Percentiles rank a stretch among this genome's conserved stretches.
These are phyloP conservation scores for Scheffersomyces segobiensis DNA, from an alignment of 1,139 yeast species.

Conservation along the genomic window DNA sequence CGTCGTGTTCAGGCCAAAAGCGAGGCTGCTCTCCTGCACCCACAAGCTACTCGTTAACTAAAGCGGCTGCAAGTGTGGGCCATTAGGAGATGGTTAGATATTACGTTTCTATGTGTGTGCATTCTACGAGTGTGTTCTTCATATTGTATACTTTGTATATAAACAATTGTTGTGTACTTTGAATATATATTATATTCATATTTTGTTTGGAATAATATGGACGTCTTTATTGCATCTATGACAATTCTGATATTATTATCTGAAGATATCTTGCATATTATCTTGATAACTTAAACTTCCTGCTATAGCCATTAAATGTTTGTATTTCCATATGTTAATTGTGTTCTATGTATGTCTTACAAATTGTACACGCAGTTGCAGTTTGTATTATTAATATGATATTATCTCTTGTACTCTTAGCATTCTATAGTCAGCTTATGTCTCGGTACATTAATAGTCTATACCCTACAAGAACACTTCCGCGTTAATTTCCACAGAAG, in stretches of 20 bases:
- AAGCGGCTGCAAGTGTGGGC: neutral
- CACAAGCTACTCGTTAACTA: neutral
- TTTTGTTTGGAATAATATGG: neutral
- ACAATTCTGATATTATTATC: neutral
- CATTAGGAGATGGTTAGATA: neutral
- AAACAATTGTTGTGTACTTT: neutral
- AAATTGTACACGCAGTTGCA: neutral
- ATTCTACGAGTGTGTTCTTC: no score
- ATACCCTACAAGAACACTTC: conserved; percentile 66
- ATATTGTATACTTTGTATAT: no score
- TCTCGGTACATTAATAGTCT: neutral
- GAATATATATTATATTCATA: no score
- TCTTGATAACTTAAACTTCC: neutral
- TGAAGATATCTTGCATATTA: neutral
- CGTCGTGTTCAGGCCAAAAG: neutral
- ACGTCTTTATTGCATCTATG: neutral
- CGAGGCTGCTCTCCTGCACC: neutral
- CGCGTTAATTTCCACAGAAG: conserved; percentile 86
- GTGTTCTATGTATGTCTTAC: neutral
- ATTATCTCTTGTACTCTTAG: neutral
- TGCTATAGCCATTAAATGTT: no score
- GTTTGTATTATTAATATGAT: no score
- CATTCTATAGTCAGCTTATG: neutral
- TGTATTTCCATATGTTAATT: no score
- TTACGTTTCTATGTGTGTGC: neutral